These are phyloP conservation scores for Rauvolfia tetraphylla DNA, from an alignment of 257 asterid species.

Conservation along the genomic window DNA sequence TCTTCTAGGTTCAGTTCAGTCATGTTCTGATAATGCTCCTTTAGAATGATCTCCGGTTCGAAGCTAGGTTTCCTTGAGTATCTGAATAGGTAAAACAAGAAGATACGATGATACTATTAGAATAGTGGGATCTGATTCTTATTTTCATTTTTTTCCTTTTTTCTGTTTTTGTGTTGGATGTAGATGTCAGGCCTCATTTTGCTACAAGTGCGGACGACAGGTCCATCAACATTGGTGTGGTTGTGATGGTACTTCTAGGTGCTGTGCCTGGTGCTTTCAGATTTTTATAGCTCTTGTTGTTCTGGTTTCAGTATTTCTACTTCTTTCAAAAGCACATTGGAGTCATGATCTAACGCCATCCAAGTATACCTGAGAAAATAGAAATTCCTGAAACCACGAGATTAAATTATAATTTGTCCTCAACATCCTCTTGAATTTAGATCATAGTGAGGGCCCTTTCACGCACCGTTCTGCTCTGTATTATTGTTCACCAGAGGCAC, in stretches of 20 bases:
- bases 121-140: slow-evolving; percentile 1
- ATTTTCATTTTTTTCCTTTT: neutral
- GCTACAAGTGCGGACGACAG: slow-evolving; percentile 72
- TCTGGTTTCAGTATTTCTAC: slow-evolving; percentile 18
- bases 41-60: too few species aligned
- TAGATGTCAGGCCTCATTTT: slow-evolving; percentile 62
- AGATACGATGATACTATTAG: neutral
- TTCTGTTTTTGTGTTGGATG: slow-evolving; percentile 16
- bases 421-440: neutral
- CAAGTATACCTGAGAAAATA: neutral
- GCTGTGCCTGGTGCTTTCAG: slow-evolving; percentile 33
- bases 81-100: neutral
- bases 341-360: neutral
- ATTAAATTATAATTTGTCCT: too few species aligned
- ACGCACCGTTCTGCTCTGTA: neutral
- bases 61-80: neutral
- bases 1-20: neutral
- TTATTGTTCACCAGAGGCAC: too few species aligned
- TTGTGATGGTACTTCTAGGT: slow-evolving; percentile 33
- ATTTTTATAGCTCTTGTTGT: slow-evolving; percentile 19
- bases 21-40: neutral
- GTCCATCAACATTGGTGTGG: slow-evolving; percentile 53
- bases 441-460: neutral
- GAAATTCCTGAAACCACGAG: neutral
- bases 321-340: too few species aligned